phyloP scores from a whole-genome alignment of 2,329 filamentous ascomycete species.

The Geosmithia morbida region DNA sequence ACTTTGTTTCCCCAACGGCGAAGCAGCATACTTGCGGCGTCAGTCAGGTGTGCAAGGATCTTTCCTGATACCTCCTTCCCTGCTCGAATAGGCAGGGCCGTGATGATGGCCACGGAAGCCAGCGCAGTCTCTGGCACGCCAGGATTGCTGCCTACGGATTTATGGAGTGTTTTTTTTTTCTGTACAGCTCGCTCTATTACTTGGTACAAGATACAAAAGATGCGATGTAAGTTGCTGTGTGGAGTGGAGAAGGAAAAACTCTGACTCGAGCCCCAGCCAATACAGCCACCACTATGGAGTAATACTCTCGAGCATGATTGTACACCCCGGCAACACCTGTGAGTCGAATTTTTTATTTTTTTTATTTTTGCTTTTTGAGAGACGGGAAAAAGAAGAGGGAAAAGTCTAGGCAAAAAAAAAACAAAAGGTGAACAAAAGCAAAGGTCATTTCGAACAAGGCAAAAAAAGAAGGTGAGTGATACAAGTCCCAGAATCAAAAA shows the following conservation, averaged over 20 bases:
- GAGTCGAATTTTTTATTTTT: background rate
- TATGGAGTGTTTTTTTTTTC: too few species aligned
- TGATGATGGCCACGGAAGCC: background rate
- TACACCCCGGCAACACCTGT: background rate
- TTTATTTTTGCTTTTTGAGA: background rate
- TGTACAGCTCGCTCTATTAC: background rate
- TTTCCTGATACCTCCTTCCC: background rate
- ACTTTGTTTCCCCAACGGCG: too few species aligned
- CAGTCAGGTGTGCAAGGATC: background rate
- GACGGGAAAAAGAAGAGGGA: background rate
- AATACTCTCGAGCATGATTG: too few species aligned
- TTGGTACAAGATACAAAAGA: background rate
- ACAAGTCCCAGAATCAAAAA: background rate
- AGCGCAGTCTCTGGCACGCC: background rate
- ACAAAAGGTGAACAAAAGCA: background rate
- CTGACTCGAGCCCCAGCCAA: background rate
- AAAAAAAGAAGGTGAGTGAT: too few species aligned
- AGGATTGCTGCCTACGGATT: background rate
- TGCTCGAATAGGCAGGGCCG: background rate
- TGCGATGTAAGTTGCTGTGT: background rate
- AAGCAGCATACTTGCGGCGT: too few species aligned
- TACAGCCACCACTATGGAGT: background rate
- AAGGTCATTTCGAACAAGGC: too few species aligned
- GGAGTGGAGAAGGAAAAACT: background rate
- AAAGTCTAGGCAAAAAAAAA: background rate